A percentile compares a stretch with the other conserved stretches of the same genome.
Conservation (phyloP, 176 grass and related monocot species). For the Hordeum marinum region DNA sequence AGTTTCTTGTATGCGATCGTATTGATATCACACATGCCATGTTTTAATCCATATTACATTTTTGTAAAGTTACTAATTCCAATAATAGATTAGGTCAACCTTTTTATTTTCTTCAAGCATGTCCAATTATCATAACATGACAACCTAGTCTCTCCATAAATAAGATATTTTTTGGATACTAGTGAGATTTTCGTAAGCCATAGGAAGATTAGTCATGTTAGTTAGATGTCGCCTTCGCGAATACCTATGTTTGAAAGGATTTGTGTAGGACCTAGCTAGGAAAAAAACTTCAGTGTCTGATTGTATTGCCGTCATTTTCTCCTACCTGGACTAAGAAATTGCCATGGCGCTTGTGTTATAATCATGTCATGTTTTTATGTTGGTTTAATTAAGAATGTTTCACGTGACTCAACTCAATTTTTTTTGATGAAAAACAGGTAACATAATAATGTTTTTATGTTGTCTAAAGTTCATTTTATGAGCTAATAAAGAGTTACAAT, state of each 20-base stretch:
- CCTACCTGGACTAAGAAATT: too few species aligned
- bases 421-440: too few species aligned
- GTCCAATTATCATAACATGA: background rate
- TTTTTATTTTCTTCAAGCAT: background rate
- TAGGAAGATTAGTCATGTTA: background rate
- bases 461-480: too few species aligned
- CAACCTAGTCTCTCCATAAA: background rate
- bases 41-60: background rate
- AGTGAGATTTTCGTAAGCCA: background rate
- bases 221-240: background rate
- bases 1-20: background rate
- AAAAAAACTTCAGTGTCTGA: background rate
- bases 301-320: too few species aligned
- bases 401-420: too few species aligned
- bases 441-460: too few species aligned
- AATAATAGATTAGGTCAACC: background rate
- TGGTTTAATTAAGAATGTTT: too few species aligned
- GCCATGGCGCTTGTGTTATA: too few species aligned
- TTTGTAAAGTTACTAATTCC: background rate
- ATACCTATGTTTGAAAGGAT: background rate
- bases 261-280: background rate
- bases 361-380: too few species aligned
- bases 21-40: background rate
- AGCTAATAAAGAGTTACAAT: too few species aligned
- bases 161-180: background rate